Evolutionary conservation across 192 early-diverging fungal genomes (phyloP).

Genomic region (Coemansia sp.): DNA sequence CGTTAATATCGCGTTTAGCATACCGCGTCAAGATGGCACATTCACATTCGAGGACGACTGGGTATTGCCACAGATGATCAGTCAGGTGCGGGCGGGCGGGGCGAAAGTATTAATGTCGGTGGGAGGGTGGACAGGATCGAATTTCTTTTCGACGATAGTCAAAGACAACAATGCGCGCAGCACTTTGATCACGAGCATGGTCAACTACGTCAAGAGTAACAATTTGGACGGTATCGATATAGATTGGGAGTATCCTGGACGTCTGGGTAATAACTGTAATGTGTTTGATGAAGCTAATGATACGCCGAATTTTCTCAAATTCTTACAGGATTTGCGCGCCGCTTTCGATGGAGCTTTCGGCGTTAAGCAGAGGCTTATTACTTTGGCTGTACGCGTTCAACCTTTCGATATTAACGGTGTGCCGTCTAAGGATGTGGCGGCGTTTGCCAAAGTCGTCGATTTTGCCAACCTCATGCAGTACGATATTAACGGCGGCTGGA

Average conservation of each 20-base stretch:
- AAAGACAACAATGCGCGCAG: slow-evolving; percentile 50
- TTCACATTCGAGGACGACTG: slow-evolving; percentile 41
- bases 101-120: slow-evolving; percentile 67
- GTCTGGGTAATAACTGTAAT: slow-evolving; percentile 48
- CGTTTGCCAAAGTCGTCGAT: slow-evolving; percentile 64
- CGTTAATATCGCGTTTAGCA: slow-evolving; percentile 68
- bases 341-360: slow-evolving; percentile 25
- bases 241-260: slow-evolving; percentile 75
- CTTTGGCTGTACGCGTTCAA: slow-evolving; percentile 66
- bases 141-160: slow-evolving; percentile 63
- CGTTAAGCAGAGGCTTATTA: slow-evolving; percentile 59
- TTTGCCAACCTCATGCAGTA: slow-evolving; percentile 75
- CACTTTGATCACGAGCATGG: slow-evolving; percentile 60
- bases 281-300: slow-evolving; percentile 60
- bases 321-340: slow-evolving; percentile 62
- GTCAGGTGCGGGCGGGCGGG: slow-evolving; percentile 42
- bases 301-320: slow-evolving; percentile 62
- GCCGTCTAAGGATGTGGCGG: slow-evolving; percentile 59
- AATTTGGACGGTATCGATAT: slow-evolving; percentile 67
- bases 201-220: slow-evolving; percentile 58
- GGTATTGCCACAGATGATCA: slow-evolving; percentile 46
- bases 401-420: slow-evolving; percentile 60
- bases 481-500: slow-evolving; percentile 65
- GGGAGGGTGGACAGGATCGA: slow-evolving; percentile 75
- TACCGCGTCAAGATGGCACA: slow-evolving; percentile 45